These are phyloP conservation scores for Lachancea meyersii DNA, from an alignment of 805 yeast species.

Conservation along the genomic window DNA sequence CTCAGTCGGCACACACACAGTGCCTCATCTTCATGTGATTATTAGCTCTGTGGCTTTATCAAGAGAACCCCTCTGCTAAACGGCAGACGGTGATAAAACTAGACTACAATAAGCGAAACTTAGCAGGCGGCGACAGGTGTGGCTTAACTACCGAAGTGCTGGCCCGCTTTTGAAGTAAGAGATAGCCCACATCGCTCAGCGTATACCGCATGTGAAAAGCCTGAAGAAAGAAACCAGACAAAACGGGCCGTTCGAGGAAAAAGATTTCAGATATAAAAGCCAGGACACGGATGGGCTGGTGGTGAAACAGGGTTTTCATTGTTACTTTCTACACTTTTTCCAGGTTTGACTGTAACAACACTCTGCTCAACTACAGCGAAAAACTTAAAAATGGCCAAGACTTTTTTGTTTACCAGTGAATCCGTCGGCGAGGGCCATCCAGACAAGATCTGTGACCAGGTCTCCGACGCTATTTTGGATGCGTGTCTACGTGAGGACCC, in stretches of 20 bases:
- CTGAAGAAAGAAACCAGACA: neutral
- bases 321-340: neutral
- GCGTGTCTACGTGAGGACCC: constrained; percentile 97
- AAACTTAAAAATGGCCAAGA: constrained; percentile 16
- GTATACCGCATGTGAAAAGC: neutral
- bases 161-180: neutral
- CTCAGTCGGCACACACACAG: too few relatives aligned
- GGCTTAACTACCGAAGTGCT: too few relatives aligned
- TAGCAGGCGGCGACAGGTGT: too few relatives aligned
- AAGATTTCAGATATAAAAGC: constrained; percentile 1
- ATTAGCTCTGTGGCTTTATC: neutral
- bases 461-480: constrained; percentile 94
- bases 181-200: too few relatives aligned
- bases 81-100: neutral
- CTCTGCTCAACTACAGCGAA: neutral
- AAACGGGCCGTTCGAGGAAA: neutral
- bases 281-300: neutral
- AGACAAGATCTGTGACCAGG: constrained; percentile 97
- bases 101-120: neutral
- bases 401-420: constrained; percentile 72
- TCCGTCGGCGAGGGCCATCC: constrained; percentile 95
- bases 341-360: neutral
- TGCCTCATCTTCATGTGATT: constrained; percentile 10
- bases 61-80: neutral
- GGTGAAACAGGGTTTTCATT: neutral